A percentile compares a stretch with the other conserved stretches of the same genome.
Conservation (phyloP, 192 early-diverging fungal genomes). For the Backusella westeae region DNA sequence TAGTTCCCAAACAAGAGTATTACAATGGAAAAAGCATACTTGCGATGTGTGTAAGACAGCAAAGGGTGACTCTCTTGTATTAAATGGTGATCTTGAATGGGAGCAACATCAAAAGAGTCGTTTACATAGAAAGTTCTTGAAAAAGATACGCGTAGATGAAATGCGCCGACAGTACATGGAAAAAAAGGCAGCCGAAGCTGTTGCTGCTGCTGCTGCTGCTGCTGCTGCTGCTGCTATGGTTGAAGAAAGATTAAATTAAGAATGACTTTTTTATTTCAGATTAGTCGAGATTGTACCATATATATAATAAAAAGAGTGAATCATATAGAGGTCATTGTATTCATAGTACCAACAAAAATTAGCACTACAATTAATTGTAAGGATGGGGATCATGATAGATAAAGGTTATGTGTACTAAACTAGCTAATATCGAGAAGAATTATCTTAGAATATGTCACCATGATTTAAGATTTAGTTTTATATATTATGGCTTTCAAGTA, state of each 20-base stretch:
- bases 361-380: too few species aligned
- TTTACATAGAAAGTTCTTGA: slow-evolving; percentile 57
- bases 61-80: slow-evolving; percentile 39
- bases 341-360: too few species aligned
- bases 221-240: background rate
- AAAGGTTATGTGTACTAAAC: background rate
- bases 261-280: too few species aligned
- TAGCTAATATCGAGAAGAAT: background rate
- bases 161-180: slow-evolving; percentile 11
- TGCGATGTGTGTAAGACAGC: slow-evolving; percentile 67
- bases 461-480: background rate
- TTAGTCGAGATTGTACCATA: too few species aligned
- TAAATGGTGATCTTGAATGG: slow-evolving; percentile 79
- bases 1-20: slow-evolving; percentile 33
- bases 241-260: background rate
- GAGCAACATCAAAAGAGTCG: slow-evolving; percentile 69
- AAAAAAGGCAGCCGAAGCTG: background rate
- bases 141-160: slow-evolving; percentile 36
- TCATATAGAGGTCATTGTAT: too few species aligned
- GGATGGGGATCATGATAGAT: too few species aligned
- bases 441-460: background rate
- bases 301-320: too few species aligned
- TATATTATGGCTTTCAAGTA: background rate
- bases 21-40: slow-evolving; percentile 63
- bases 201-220: background rate